These are phyloP conservation scores for Trichophyton benhamiae DNA, from an alignment of 2,329 filamentous ascomycete species.

Conservation along the genomic window DNA sequence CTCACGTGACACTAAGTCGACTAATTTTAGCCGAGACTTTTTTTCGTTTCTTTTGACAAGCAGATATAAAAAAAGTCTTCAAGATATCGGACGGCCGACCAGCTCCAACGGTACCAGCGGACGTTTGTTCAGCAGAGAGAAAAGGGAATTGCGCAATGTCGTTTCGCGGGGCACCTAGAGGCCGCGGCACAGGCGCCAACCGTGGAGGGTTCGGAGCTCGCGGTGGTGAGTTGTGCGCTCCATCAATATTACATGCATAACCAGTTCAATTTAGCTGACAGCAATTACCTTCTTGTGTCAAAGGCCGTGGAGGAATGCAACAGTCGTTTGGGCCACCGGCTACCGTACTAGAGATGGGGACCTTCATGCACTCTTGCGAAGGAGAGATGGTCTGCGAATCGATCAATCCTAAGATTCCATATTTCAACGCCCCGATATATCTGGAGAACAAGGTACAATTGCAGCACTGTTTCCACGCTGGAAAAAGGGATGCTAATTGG, in stretches of 20 bases:
- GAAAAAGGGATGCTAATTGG: neutral
- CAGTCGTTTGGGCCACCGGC: constrained; percentile 52
- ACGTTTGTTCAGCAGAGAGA: neutral
- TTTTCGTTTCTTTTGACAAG: neutral
- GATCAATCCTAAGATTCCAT: constrained; percentile 88
- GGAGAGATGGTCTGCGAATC: constrained; percentile 97
- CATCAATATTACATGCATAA: too few species aligned
- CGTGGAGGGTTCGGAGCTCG: constrained; percentile 31
- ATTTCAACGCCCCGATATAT: constrained; percentile 98
- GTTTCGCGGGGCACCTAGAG: constrained; percentile 48
- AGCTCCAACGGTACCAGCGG: constrained; percentile 2
- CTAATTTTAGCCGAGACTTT: constrained; percentile 12
- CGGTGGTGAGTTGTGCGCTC: constrained; percentile 27
- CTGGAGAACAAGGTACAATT: constrained; percentile 80
- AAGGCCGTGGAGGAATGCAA: constrained; percentile 51
- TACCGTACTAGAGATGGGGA: constrained; percentile 72
- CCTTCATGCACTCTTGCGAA: constrained; percentile 87
- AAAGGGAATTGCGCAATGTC: constrained; percentile 41
- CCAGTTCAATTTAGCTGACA: constrained; percentile 14
- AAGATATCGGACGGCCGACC: neutral
- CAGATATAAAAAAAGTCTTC: neutral
- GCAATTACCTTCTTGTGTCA: constrained; percentile 10
- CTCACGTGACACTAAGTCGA: constrained; percentile 15
- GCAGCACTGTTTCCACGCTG: neutral
- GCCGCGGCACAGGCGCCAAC: constrained; percentile 41